Evolutionary conservation across 2,329 filamentous ascomycete genomes (phyloP).

Genomic region (Beauveria caledonica): DNA sequence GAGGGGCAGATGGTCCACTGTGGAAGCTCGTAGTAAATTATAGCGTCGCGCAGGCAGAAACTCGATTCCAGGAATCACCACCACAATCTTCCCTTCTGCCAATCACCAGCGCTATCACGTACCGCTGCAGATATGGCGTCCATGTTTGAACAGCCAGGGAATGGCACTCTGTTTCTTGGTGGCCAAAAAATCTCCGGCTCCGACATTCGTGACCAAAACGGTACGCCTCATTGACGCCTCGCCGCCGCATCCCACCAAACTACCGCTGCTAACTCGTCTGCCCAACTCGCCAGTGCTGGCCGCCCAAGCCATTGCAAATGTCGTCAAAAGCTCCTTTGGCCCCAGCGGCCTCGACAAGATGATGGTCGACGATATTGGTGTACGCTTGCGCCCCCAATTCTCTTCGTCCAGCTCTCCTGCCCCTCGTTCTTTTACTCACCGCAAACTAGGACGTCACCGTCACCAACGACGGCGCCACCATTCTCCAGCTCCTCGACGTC

Average conservation of each 20-base stretch:
- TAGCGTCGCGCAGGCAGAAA: constrained; percentile 11
- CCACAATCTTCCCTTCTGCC: constrained; percentile 4
- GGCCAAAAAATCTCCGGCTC: constrained; percentile 95
- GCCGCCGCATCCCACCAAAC: not conserved
- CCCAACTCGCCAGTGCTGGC: constrained; percentile 59
- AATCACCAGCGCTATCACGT: not conserved
- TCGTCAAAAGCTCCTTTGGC: constrained; percentile 97
- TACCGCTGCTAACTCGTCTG: constrained; percentile 14
- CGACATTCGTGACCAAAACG: constrained; percentile 96
- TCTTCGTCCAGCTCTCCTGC: not conserved
- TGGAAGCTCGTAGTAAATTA: constrained; percentile 12
- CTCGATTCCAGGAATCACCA: constrained; percentile 2
- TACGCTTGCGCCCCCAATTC: constrained; percentile 34
- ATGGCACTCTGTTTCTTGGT: constrained; percentile 93
- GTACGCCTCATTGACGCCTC: constrained; percentile 35
- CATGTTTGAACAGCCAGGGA: constrained; percentile 91
- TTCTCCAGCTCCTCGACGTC: constrained; percentile 88
- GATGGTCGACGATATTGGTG: constrained; percentile 99
- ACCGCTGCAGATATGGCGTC: constrained; percentile 60
- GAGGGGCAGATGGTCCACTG: constrained; percentile 12
- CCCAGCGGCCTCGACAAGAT: constrained; percentile 98
- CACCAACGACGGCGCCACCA: constrained; percentile 97
- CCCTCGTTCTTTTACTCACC: constrained; percentile 16
- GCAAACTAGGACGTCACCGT: constrained; percentile 78
- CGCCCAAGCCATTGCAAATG: constrained; percentile 95